Evolutionary conservation across 176 grass and related monocot genomes (phyloP).

Genomic region (Urochloa ruziziensis): DNA sequence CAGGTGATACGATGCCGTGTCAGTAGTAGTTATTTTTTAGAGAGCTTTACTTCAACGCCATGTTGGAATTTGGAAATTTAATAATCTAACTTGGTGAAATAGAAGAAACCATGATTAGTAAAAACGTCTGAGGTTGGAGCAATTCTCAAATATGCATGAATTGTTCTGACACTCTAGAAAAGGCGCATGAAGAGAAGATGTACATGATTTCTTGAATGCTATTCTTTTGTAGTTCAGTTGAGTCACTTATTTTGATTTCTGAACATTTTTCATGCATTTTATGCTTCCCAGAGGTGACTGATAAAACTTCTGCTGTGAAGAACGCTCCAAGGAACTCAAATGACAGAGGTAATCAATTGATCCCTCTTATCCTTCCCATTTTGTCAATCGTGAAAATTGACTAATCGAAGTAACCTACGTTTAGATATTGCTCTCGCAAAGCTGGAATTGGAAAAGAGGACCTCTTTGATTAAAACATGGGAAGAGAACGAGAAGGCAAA

Average conservation of each 20-base stretch:
- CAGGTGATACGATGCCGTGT: not conserved
- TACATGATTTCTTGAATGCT: not conserved
- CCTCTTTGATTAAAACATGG: conserved; percentile 87
- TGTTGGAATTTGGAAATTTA: not conserved
- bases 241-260: not conserved
- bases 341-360: conserved; percentile 50
- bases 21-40: not conserved
- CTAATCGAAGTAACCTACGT: not conserved
- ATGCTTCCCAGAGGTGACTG: conserved; percentile 31
- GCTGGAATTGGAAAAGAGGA: conserved; percentile 63
- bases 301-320: conserved; percentile 31
- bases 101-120: not conserved
- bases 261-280: not conserved
- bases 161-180: not conserved
- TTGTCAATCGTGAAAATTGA: not conserved
- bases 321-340: conserved; percentile 35
- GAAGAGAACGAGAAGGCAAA: conserved; percentile 78
- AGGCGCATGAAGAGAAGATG: not conserved
- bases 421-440: conserved; percentile 66
- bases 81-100: not conserved
- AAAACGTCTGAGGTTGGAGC: not conserved
- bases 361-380: not conserved
- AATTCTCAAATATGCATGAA: not conserved
- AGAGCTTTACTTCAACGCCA: not conserved
- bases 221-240: not conserved